Base-by-base conservation (phyloP, 495 filamentous ascomycete species). In the Xylaria bambusicola region DNA sequence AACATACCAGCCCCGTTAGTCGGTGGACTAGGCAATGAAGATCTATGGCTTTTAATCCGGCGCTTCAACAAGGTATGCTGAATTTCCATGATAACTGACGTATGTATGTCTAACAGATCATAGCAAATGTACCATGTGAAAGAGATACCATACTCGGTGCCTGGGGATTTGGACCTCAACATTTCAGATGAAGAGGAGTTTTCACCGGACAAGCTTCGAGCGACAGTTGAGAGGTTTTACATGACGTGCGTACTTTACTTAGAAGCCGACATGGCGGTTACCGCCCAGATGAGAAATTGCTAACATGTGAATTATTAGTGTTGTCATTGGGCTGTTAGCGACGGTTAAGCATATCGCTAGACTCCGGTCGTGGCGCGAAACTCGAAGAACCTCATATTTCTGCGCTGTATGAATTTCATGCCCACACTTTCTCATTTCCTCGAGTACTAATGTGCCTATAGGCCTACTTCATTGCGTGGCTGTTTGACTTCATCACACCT, bases 101-200 rank as follows among this genome's bases (percentile, higher is more conserved):
- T 42, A 26, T 6, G 13, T 21, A 23, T 15, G 41, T 21, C 44
- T 64, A 56, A 35, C 53, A 0, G 13, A 1, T 3, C 5, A 23
- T 51, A 93, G 89, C 90, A 94, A 88, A 88, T 94, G 71, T 93
- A 93, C 71, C 87, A 93, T 76, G 86, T 93, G 62, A 92, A 91
- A 71, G 87, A 88, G 15, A 77, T 84, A 1, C 71, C 77, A 2
- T 74, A 82, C 10, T 65, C 71, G 21, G 70, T 73, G 0, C 75
- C 76, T 3, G 75, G 75, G 9, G 83, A 85, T 21, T 72, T 96
- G n/a, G 92, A 96, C 72, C 78, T 94, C 12, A 88, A 90, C 55
- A 86, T 90, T 45, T 86, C 88, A 0, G 88, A 92, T 35, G 85
- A 92, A 58, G 91, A 95, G 38, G 86, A 91, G 60, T 94, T 93